Conservation (phyloP, 1,284 basidiomycete species). For the Cutaneotrichosporon sp. region DNA sequence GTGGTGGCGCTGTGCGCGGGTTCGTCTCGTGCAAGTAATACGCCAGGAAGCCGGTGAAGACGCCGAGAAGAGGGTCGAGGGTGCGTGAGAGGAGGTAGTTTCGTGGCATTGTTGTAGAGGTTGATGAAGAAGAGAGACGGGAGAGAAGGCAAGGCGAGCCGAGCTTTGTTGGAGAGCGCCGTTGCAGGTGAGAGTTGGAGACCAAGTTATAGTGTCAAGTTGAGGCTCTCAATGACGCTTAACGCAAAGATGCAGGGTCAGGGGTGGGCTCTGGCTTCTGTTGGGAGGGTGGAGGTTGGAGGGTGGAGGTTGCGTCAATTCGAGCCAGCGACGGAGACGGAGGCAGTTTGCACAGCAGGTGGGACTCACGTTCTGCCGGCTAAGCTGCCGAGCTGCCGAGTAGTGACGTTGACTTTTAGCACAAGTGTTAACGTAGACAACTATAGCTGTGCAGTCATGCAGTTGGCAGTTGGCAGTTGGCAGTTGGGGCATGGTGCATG, state of each 20-base stretch:
- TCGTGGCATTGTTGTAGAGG: slow-evolving; percentile 34
- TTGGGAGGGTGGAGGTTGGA: background rate
- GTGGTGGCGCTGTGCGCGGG: slow-evolving; percentile 69
- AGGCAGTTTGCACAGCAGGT: background rate
- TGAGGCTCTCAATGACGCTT: background rate
- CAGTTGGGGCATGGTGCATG: no score
- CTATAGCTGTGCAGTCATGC: no score
- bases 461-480: no score
- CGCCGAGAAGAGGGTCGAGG: slow-evolving; percentile 70
- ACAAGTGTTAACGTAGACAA: no score
- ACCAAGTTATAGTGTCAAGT: no score
- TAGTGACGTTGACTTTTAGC: no score
- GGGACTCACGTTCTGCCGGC: background rate
- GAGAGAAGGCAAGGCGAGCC: background rate
- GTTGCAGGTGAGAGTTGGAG: background rate
- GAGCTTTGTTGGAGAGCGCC: background rate
- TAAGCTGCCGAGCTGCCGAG: background rate
- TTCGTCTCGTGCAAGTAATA: slow-evolving; percentile 81
- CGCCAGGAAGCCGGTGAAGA: slow-evolving; percentile 75
- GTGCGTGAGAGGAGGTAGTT: slow-evolving; percentile 50
- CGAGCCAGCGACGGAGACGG: background rate
- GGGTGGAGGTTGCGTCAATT: background rate
- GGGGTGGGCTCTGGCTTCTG: background rate
- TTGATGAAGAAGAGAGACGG: background rate
- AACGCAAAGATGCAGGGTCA: background rate